Evolutionary conservation across 495 filamentous ascomycete species (phyloP).

Genomic region (Baudoinia panamericana): DNA sequence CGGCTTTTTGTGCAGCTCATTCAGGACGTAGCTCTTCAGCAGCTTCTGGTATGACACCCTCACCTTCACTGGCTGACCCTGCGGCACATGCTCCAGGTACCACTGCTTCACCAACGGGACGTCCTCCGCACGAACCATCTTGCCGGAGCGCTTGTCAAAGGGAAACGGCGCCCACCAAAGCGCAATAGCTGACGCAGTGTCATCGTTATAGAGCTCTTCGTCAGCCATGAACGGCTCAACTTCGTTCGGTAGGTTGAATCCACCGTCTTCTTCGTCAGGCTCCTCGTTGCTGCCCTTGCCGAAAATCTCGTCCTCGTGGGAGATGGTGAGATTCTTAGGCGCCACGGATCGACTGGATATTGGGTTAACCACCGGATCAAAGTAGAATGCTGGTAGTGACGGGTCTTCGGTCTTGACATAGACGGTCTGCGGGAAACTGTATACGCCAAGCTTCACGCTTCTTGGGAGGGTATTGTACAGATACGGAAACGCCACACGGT

Average conservation of each 20-base stretch:
- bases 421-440: conserved; percentile 84
- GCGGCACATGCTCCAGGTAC: conserved; percentile 92
- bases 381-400: conserved; percentile 89
- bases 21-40: conserved; percentile 90
- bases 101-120: conserved; percentile 96
- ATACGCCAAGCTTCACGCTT: conserved; percentile 87
- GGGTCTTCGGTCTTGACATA: conserved; percentile 82
- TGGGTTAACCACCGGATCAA: conserved; percentile 93
- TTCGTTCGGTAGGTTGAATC: conserved; percentile 59
- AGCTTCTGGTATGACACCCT: conserved; percentile 99
- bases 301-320: conserved; percentile 92
- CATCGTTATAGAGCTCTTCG: conserved; percentile 76
- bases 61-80: conserved; percentile 90
- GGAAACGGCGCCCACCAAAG: conserved; percentile 98
- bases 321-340: conserved; percentile 84
- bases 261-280: conserved; percentile 43
- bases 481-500: conserved; percentile 84
- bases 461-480: conserved; percentile 93
- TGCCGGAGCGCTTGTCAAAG: conserved; percentile 92
- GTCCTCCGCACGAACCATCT: conserved; percentile 93
- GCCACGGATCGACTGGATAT: conserved; percentile 92
- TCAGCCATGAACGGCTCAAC: conserved; percentile 81
- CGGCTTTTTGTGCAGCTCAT: conserved; percentile 87
- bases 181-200: conserved; percentile 84
- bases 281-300: conserved; percentile 75